A percentile compares a stretch with the other conserved stretches of the same genome.
phyloP scores from a whole-genome alignment of 768 basidiomycete genomes.

The Suillus clintonianus region DNA sequence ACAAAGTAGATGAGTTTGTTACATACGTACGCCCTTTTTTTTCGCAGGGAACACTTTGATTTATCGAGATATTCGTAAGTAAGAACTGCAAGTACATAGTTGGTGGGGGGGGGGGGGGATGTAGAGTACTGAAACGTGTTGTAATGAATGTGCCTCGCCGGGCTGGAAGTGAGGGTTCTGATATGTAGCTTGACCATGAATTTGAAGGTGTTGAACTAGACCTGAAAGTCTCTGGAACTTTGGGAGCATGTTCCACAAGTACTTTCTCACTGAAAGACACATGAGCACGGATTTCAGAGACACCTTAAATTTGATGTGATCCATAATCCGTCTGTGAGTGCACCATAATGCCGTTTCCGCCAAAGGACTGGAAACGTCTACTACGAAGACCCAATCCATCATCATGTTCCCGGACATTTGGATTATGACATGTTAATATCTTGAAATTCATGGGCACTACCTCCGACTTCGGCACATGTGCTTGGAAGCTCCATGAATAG shows the following conservation, averaged over 20 bases:
- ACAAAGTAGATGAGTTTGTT: slow-evolving; percentile 21
- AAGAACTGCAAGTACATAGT: not conserved
- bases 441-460: not conserved
- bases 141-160: not conserved
- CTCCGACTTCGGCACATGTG: not conserved
- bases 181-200: not conserved
- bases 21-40: not conserved
- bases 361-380: not conserved
- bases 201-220: not conserved
- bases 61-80: slow-evolving; percentile 7
- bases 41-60: not conserved
- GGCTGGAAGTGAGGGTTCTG: not conserved
- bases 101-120: not conserved
- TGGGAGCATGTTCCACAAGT: not conserved
- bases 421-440: not conserved
- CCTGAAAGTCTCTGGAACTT: too few relatives aligned
- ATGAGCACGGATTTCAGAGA: not conserved
- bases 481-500: not conserved
- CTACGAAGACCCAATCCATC: not conserved
- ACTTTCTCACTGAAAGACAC: not conserved
- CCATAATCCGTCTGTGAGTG: not conserved
- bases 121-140: not conserved
- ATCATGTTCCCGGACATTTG: not conserved
- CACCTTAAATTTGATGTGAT: not conserved
- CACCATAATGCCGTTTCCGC: not conserved